phyloP scores from a whole-genome alignment of 23 red algal species.

The Chondrus crispus region DNA sequence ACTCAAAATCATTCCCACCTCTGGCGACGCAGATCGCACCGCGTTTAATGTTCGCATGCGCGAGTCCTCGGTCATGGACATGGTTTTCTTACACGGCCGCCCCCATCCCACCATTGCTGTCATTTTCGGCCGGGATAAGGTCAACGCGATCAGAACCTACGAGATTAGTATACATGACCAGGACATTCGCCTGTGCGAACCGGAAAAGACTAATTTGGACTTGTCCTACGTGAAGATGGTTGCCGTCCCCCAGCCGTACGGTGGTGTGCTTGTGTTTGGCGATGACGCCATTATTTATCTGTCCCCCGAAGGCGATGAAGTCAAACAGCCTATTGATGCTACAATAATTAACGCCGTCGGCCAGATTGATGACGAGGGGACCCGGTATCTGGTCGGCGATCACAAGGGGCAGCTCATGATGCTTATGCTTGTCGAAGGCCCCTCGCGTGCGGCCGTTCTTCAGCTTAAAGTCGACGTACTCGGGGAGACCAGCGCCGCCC shows the following conservation, averaged over 20 bases:
- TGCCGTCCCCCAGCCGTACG: conserved; percentile 68
- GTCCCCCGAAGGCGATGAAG: not conserved
- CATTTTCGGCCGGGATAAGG: conserved; percentile 42
- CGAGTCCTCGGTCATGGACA: conserved; percentile 69
- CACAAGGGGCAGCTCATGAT: conserved; percentile 78
- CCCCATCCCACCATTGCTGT: conserved; percentile 80
- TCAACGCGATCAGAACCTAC: conserved; percentile 55
- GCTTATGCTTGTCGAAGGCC: conserved; percentile 64
- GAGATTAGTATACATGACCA: conserved; percentile 69
- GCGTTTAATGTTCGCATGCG: conserved; percentile 89
- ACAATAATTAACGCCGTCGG: conserved; percentile 63
- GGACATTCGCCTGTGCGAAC: conserved; percentile 64
- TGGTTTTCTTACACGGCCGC: conserved; percentile 88
- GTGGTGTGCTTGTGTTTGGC: conserved; percentile 76
- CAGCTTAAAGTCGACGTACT: conserved; percentile 73
- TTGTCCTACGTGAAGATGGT: conserved; percentile 57
- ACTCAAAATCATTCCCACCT: conserved; percentile 84
- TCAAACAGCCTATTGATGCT: conserved; percentile 39
- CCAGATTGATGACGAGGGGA: conserved; percentile 58
- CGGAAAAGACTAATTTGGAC: conserved; percentile 61
- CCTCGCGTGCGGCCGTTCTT: too few relatives aligned
- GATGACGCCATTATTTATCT: conserved; percentile 74
- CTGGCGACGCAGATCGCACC: conserved; percentile 56
- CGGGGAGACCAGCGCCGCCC: conserved; percentile 70
- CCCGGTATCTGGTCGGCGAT: conserved; percentile 85